Conservation (phyloP, 495 filamentous ascomycete species). For the Aspergillus hancockii region DNA sequence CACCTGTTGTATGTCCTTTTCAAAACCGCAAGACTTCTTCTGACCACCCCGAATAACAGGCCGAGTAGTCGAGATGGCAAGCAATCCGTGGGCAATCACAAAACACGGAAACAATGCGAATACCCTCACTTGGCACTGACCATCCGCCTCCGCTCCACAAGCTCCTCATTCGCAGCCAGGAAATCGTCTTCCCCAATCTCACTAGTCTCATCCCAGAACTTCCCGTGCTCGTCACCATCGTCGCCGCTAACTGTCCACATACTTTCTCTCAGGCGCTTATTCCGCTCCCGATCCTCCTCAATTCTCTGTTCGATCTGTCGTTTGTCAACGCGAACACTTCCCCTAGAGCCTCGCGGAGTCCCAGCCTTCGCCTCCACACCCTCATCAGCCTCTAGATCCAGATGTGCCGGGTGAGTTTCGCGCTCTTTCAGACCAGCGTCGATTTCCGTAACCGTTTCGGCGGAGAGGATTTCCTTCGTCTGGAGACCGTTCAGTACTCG, state of each 20-base stretch:
- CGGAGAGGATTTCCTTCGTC: constrained; percentile 63
- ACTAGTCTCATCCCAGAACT: constrained; percentile 77
- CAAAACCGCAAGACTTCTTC: neutral
- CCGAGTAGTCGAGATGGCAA: neutral
- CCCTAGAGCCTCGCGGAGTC: constrained; percentile 33
- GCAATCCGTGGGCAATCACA: neutral
- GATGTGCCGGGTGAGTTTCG: constrained; percentile 51
- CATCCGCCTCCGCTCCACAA: constrained; percentile 53
- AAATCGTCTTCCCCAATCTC: constrained; percentile 84
- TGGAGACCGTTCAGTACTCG: constrained; percentile 73
- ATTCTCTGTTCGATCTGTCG: constrained; percentile 91
- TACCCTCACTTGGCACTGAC: constrained; percentile 10
- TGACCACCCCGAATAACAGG: neutral
- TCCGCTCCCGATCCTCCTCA: constrained; percentile 93
- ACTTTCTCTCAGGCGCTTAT: constrained; percentile 84
- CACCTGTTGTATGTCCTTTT: neutral
- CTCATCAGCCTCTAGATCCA: constrained; percentile 41
- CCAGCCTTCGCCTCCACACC: constrained; percentile 30
- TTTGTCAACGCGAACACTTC: constrained; percentile 67
- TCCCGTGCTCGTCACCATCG: constrained; percentile 62
- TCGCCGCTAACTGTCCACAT: constrained; percentile 79
- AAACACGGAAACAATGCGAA: neutral
- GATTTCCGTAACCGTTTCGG: constrained; percentile 72
- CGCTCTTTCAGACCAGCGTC: constrained; percentile 77
- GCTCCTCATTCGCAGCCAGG: constrained; percentile 70